Evolutionary conservation across 1,284 basidiomycete species (phyloP).

Genomic region (Rhodotorula sp.): DNA sequence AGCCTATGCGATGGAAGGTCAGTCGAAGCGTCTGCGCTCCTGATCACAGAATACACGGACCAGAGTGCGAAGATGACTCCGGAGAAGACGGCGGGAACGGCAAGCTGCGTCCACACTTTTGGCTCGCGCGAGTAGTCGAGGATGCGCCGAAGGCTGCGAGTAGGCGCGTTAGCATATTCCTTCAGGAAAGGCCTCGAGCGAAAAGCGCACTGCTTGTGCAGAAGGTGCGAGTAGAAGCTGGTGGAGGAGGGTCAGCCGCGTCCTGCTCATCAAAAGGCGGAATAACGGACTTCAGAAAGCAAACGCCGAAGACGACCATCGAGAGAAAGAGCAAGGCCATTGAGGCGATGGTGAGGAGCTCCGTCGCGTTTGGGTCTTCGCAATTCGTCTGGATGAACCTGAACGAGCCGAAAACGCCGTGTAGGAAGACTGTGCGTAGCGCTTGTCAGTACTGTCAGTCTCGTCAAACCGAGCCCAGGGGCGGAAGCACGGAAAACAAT

Average conservation of each 20-base stretch:
- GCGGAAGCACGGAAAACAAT: slow-evolving; percentile 6
- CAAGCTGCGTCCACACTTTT: background rate
- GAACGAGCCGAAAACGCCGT: background rate
- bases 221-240: slow-evolving; percentile 12
- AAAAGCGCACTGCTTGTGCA: background rate
- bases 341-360: background rate
- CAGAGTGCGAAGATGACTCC: slow-evolving; percentile 11
- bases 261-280: too few relatives aligned
- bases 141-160: slow-evolving; percentile 4
- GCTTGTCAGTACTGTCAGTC: too few relatives aligned
- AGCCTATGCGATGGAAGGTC: background rate
- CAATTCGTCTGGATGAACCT: slow-evolving; percentile 22
- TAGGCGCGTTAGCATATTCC: too few relatives aligned
- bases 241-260: background rate
- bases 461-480: too few relatives aligned
- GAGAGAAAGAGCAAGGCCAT: slow-evolving; percentile 3
- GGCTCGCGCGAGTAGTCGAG: slow-evolving; percentile 11
- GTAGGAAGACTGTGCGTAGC: slow-evolving; percentile 1
- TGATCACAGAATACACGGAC: background rate
- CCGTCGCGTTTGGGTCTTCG: slow-evolving; percentile 13
- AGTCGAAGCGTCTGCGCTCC: background rate
- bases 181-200: background rate
- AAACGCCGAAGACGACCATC: background rate
- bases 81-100: slow-evolving; percentile 9
- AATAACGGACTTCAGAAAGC: slow-evolving; percentile 7